Evolutionary conservation across 1,139 yeast species (phyloP).

Genomic region (Geotrichum phurueaensis): DNA sequence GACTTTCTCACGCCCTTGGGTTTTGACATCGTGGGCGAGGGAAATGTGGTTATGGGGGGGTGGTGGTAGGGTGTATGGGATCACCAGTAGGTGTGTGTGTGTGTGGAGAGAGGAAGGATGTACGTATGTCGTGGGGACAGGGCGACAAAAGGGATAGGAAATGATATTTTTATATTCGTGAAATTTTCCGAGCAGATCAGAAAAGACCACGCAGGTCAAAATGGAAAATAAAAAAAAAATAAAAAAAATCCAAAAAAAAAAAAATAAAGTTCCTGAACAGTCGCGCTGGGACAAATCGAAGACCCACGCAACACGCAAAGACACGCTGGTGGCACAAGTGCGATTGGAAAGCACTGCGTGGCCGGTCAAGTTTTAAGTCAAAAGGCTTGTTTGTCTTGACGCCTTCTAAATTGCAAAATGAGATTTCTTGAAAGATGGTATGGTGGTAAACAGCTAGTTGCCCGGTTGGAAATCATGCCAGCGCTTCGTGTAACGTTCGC

Average conservation of each 20-base stretch:
- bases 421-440: too few species aligned
- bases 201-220: background rate
- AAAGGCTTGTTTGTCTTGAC: too few species aligned
- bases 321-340: too few species aligned
- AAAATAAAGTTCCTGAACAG: background rate
- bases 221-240: background rate
- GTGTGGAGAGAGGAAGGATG: background rate
- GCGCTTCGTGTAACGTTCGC: too few species aligned
- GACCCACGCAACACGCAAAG: too few species aligned
- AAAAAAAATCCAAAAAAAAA: background rate
- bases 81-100: background rate
- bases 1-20: background rate
- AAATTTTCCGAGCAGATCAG: background rate
- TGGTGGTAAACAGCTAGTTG: too few species aligned
- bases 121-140: background rate
- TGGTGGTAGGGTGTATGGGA: background rate
- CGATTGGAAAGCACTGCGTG: too few species aligned
- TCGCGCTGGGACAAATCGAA: too few species aligned
- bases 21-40: background rate
- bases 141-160: background rate
- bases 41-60: background rate
- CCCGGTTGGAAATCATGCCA: too few species aligned
- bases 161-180: background rate
- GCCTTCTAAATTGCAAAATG: too few species aligned
- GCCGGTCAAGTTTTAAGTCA: too few species aligned